phyloP scores from a whole-genome alignment of 352 stramenopile species.

The Phytophthora pisi region DNA sequence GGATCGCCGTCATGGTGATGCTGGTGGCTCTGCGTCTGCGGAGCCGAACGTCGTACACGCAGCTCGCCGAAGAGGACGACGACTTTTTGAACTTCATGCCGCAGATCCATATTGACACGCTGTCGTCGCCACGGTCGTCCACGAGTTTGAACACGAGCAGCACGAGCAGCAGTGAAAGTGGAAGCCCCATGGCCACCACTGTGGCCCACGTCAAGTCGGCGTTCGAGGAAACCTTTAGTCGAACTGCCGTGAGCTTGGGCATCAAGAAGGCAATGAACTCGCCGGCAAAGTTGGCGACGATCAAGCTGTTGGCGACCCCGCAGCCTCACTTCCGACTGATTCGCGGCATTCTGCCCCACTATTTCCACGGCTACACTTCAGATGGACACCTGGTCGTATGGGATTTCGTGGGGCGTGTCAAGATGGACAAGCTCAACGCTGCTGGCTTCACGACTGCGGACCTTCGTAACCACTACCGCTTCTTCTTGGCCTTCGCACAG shows the following conservation, averaged over 20 bases:
- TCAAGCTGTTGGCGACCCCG: slow-evolving; percentile 54
- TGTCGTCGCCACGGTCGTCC: slow-evolving; percentile 28
- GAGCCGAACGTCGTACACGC: slow-evolving; percentile 68
- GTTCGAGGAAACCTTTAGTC: slow-evolving; percentile 73
- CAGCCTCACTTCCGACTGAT: slow-evolving; percentile 79
- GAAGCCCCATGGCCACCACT: slow-evolving; percentile 35
- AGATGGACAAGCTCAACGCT: slow-evolving; percentile 72
- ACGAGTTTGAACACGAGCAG: slow-evolving; percentile 42
- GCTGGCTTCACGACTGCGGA: slow-evolving; percentile 76
- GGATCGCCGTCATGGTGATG: slow-evolving; percentile 71
- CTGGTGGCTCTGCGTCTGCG: slow-evolving; percentile 67
- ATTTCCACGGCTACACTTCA: slow-evolving; percentile 77
- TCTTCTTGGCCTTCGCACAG: slow-evolving; percentile 77
- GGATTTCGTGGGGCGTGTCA: slow-evolving; percentile 81
- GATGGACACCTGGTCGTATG: slow-evolving; percentile 74
- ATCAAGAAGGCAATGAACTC: slow-evolving; percentile 46
- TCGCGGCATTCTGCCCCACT: slow-evolving; percentile 72
- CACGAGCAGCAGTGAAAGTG: slow-evolving; percentile 39
- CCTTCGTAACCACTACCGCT: slow-evolving; percentile 76
- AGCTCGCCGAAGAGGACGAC: slow-evolving; percentile 64
- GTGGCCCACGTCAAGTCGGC: slow-evolving; percentile 68
- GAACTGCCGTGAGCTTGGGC: slow-evolving; percentile 46
- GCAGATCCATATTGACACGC: slow-evolving; percentile 40
- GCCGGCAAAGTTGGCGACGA: slow-evolving; percentile 31
- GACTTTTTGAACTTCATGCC: slow-evolving; percentile 55